Conservation (phyloP, 2,329 filamentous ascomycete genomes). For the Xylaria sp. region DNA sequence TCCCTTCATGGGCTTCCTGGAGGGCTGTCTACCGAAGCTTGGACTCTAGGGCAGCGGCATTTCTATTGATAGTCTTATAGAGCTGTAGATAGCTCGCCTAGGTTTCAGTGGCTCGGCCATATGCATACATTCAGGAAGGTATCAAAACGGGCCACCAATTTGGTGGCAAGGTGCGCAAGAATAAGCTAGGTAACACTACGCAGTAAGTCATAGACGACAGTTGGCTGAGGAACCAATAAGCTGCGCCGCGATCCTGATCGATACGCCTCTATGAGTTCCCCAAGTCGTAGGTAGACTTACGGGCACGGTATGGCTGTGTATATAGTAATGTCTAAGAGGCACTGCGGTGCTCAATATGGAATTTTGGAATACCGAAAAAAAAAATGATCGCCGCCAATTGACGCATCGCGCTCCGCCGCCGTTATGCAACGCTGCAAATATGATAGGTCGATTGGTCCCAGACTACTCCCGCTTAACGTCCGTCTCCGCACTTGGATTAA, state of each 20-base stretch:
- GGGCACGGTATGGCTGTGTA: background rate
- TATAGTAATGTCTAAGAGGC: slow-evolving; percentile 5
- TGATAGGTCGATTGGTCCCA: background rate
- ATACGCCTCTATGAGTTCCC: background rate
- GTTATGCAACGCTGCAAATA: slow-evolving; percentile 15
- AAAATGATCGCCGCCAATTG: slow-evolving; percentile 12
- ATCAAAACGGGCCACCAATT: background rate
- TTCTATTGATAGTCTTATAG: background rate
- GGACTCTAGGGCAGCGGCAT: background rate
- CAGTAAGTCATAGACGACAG: background rate
- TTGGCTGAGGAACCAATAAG: slow-evolving; percentile 12
- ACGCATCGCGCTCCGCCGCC: background rate
- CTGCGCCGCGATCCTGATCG: background rate
- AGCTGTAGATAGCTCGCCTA: background rate
- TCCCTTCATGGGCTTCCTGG: background rate
- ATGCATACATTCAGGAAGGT: slow-evolving; percentile 1
- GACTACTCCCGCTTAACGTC: slow-evolving; percentile 8
- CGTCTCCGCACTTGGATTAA: background rate
- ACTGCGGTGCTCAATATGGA: background rate
- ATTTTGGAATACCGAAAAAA: background rate
- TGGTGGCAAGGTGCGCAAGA: background rate
- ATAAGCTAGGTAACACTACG: slow-evolving; percentile 2
- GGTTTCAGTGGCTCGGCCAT: slow-evolving; percentile 10
- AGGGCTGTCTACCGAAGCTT: background rate
- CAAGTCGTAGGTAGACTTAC: background rate